Base-by-base conservation (phyloP, 2,329 filamentous ascomycete genomes). In the Cercospora sp. region DNA sequence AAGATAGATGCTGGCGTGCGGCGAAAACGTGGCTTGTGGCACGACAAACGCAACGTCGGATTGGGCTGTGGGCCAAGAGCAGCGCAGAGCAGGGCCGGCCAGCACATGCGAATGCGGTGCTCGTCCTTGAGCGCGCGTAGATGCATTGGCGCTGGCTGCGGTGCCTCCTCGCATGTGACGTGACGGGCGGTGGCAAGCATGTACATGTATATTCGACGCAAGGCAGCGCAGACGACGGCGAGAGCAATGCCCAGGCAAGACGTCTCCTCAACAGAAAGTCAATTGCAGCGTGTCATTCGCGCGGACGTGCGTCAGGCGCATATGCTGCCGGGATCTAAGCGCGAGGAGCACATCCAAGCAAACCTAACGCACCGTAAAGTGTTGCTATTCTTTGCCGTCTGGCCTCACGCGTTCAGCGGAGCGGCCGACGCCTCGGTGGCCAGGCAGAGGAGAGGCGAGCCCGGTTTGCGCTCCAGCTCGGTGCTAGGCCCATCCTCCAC, bases 1-100 rank as follows among this genome's bases (percentile, higher is more conserved):
- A 58, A 23, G 45, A 13, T 23, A 12, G 20, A 51, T 51, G 45
- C 45, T 51, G 36, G 13, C 39, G 39, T 53, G 62, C 51, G 48
- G 30, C 31, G 61, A 65, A 59, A 69, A 69, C 67, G 65, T 70
- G 69, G 67, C 64, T 69, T 64, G 67, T 70, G 53, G 59, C 67
- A 69, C 66, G 28, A 57, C 51, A 36, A 36, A 45, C 33, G 48
- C 69, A 59, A 61, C 53, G 33, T 62, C 63, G 60, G 63, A 65
- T 42, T 42, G 36, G 36, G 16, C 16, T 16, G 36, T 42, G 36
- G 36, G 36, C 36, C 36, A n/a, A n/a, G 36, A 42, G 36, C 36
- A 39, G 36, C 2, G 36, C 36, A 42, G 36, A 3, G 42, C 42
- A n/a, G 39, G 16, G 30, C n/a, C 48, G 20, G 20, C 18, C 36